Evolutionary conservation across 768 basidiomycete genomes (phyloP).

Genomic region (Sarcomyxa edulis): DNA sequence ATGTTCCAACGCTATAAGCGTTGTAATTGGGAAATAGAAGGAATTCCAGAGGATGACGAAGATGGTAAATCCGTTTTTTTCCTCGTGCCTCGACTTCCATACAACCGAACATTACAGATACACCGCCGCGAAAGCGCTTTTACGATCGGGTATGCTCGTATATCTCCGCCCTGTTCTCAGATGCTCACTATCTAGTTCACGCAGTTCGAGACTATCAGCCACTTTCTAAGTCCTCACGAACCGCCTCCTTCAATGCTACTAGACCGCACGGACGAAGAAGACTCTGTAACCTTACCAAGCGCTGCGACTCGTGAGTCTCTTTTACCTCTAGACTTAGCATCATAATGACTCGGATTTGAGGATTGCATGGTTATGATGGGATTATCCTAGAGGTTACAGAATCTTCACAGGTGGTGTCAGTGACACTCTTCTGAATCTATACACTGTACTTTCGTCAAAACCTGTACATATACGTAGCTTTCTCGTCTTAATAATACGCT

Average conservation of each 20-base stretch:
- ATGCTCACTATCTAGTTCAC: slow-evolving; percentile 1
- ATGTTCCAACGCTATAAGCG: slow-evolving; percentile 89
- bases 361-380: slow-evolving; percentile 66
- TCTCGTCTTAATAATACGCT: no score
- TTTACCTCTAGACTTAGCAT: slow-evolving; percentile 24
- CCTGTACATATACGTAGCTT: not conserved
- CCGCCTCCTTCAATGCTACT: slow-evolving; percentile 76
- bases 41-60: slow-evolving; percentile 75
- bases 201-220: slow-evolving; percentile 74
- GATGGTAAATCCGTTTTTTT: slow-evolving; percentile 44
- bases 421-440: slow-evolving; percentile 56
- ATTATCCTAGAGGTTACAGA: slow-evolving; percentile 77
- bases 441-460: not conserved
- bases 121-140: slow-evolving; percentile 70
- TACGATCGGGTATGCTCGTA: slow-evolving; percentile 51
- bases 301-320: slow-evolving; percentile 58
- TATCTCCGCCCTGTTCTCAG: no score
- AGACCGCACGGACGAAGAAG: slow-evolving; percentile 75
- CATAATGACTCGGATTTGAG: slow-evolving; percentile 21
- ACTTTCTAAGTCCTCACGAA: slow-evolving; percentile 72
- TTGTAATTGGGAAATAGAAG: slow-evolving; percentile 87
- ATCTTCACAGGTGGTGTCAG: slow-evolving; percentile 69
- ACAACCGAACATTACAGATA: slow-evolving; percentile 37
- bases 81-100: slow-evolving; percentile 2
- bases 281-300: slow-evolving; percentile 61